Percentiles rank a stretch among this genome's conserved stretches.
These are phyloP conservation scores for Oryza officinalis DNA, from an alignment of 176 grass and related monocot species.

Conservation along the genomic window DNA sequence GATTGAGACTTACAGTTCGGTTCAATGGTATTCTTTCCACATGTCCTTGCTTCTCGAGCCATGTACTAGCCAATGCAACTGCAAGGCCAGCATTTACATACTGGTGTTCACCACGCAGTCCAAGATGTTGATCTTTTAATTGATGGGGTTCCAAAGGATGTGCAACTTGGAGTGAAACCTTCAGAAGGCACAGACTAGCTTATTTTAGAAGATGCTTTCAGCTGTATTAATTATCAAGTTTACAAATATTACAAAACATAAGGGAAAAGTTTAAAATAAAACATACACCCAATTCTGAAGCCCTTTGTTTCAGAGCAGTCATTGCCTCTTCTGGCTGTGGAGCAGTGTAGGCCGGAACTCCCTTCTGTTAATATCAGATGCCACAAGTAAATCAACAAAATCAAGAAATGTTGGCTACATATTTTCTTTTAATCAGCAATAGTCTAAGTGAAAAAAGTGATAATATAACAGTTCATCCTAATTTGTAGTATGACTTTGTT, in stretches of 20 bases:
- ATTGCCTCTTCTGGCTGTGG: slow-evolving; percentile 89
- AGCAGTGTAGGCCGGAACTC: slow-evolving; percentile 66
- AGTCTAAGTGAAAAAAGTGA: neutral
- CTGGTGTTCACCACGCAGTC: slow-evolving; percentile 85
- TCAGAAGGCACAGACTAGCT: slow-evolving; percentile 39
- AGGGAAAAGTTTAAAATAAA: slow-evolving; percentile 16
- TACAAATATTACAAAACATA: slow-evolving; percentile 4
- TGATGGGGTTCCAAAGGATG: slow-evolving; percentile 63
- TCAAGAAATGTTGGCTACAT: neutral
- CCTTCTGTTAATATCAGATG: slow-evolving; percentile 57
- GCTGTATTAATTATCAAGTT: neutral
- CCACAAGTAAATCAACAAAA: neutral
- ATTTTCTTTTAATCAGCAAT: neutral
- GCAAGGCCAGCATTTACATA: slow-evolving; percentile 88
- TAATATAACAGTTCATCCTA: neutral
- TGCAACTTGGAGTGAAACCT: slow-evolving; percentile 77
- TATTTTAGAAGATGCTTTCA: slow-evolving; percentile 14
- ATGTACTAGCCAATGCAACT: slow-evolving; percentile 75
- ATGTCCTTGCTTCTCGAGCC: slow-evolving; percentile 72
- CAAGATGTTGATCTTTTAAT: slow-evolving; percentile 74
- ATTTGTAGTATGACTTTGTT: slow-evolving; percentile 6
- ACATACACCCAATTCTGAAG: slow-evolving; percentile 91
- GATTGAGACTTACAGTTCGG: slow-evolving; percentile 52
- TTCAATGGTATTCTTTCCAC: slow-evolving; percentile 43
- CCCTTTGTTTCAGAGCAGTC: slow-evolving; percentile 63